Percentiles rank a stretch among this genome's conserved stretches.
Evolutionary conservation across 2,329 filamentous ascomycete species (phyloP).

Genomic region (Alternaria triticimaculans): DNA sequence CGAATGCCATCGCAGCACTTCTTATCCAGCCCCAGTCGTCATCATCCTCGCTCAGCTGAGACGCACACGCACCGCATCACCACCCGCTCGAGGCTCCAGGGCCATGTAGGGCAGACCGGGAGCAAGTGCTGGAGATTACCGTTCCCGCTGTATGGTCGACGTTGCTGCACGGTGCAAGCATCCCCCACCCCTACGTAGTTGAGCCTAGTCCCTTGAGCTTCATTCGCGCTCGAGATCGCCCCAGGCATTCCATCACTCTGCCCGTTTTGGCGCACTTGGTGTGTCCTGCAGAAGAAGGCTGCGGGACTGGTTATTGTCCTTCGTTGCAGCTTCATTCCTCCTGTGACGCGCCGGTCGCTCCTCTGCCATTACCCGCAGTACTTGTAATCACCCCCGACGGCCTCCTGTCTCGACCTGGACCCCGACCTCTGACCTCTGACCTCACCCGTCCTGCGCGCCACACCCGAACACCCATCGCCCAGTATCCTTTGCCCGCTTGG

Average conservation of each 20-base stretch:
- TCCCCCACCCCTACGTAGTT: slow-evolving; percentile 24
- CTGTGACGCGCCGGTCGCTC: slow-evolving; percentile 29
- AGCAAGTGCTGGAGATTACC: slow-evolving; percentile 9
- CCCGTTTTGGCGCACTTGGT: slow-evolving; percentile 20
- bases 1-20: background rate
- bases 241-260: slow-evolving; percentile 27
- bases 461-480: slow-evolving; percentile 8
- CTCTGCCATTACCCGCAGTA: slow-evolving; percentile 21
- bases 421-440: slow-evolving; percentile 9
- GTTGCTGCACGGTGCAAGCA: slow-evolving; percentile 18
- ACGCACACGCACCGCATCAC: background rate
- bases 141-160: slow-evolving; percentile 11
- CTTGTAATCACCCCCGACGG: slow-evolving; percentile 29
- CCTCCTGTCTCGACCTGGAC: slow-evolving; percentile 20
- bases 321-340: slow-evolving; percentile 28
- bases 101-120: slow-evolving; percentile 12
- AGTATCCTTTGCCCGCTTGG: slow-evolving; percentile 5
- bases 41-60: slow-evolving; percentile 4
- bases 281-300: slow-evolving; percentile 25
- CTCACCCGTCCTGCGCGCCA: slow-evolving; percentile 3
- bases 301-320: slow-evolving; percentile 23
- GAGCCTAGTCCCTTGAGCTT: slow-evolving; percentile 30
- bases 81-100: background rate
- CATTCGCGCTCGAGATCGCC: slow-evolving; percentile 23
- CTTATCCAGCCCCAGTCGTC: background rate